Evolutionary conservation across 768 basidiomycete species (phyloP), one percentile per base, ranked within the genome.

Genomic region (Calocybe indica): DNA sequence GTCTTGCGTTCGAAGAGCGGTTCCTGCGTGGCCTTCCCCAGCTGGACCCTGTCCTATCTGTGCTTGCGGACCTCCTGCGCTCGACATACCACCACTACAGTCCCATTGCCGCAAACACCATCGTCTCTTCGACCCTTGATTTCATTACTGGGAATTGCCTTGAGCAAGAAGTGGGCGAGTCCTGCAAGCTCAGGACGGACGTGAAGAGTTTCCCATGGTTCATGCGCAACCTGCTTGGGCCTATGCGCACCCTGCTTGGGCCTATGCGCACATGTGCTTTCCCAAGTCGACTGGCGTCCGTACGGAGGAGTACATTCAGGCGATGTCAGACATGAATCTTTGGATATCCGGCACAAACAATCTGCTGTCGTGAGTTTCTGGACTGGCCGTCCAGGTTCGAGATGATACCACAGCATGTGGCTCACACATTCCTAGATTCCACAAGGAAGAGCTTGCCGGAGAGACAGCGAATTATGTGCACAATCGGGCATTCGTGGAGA

Each of bases 301-400:
- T 5, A 45, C 46, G 12, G 49, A 45, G 1, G 33, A 45, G 6
- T 46, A 34, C 15, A 45, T 50, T 35, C 36, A 45, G 37, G 49
- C 43, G 10, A 43, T 50, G 14, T 48, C 45, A 28, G 47, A 49
- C 14, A 47, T 52, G 52, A 50, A 53, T 13, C 49, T 47, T 29
- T 53, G 48, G 48, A 50, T 53, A 8, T 36, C 41, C 30, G 52
- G 45, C 2, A 44, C 41, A 14, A 53, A 53, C 22, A 48, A 53
- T 40, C 11, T 53, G 2, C 38, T 53, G n/a, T 53, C 52, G 52
- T 53, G 12, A 15, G 52, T 50, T 15, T n/a, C 45, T 22, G 4
- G 22, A 4, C 45, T 22, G 4, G 22, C 2, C 22, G 22, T 22
- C 22, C 22, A 22, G 22, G 4, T 22, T 22, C 22, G 22, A 22